Evolutionary conservation across 139 green algal genomes (phyloP).

Genomic region (Ostreobium quekettii): DNA sequence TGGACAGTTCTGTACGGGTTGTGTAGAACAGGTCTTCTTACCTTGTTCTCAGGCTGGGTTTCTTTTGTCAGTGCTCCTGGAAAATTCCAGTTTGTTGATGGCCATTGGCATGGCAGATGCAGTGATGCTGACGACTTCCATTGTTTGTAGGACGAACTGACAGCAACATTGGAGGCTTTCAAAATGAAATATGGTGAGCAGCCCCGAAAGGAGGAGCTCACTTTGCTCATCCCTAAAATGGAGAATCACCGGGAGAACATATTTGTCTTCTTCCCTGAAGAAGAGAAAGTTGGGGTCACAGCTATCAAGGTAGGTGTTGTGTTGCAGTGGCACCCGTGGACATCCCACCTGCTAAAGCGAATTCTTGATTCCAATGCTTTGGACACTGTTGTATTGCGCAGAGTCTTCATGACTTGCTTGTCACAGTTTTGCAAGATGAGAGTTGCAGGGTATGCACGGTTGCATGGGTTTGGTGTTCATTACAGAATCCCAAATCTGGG

Average conservation of each 20-base stretch:
- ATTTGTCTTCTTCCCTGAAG: conserved; percentile 94
- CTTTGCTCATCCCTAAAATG: conserved; percentile 59
- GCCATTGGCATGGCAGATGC: neutral
- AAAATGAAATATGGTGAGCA: conserved; percentile 66
- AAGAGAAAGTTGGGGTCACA: conserved; percentile 91
- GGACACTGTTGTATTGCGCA: too few relatives aligned
- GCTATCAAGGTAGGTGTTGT: conserved; percentile 75
- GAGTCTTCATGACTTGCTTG: too few relatives aligned
- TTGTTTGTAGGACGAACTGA: conserved; percentile 54
- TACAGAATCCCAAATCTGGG: too few relatives aligned
- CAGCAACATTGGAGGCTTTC: conserved; percentile 69
- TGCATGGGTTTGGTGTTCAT: too few relatives aligned
- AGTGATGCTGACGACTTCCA: neutral
- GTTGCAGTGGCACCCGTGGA: too few relatives aligned
- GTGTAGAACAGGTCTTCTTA: too few relatives aligned
- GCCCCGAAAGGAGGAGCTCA: conserved; percentile 69
- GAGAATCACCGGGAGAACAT: conserved; percentile 78
- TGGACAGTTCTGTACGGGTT: too few relatives aligned
- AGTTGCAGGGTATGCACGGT: too few relatives aligned
- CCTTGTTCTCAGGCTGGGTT: too few relatives aligned
- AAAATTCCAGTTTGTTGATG: neutral
- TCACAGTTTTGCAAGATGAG: too few relatives aligned
- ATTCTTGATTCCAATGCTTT: too few relatives aligned
- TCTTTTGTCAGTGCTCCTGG: neutral
- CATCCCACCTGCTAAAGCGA: too few relatives aligned